phyloP scores from a whole-genome alignment of 805 yeast genomes.

The Candida dajiaensis region DNA sequence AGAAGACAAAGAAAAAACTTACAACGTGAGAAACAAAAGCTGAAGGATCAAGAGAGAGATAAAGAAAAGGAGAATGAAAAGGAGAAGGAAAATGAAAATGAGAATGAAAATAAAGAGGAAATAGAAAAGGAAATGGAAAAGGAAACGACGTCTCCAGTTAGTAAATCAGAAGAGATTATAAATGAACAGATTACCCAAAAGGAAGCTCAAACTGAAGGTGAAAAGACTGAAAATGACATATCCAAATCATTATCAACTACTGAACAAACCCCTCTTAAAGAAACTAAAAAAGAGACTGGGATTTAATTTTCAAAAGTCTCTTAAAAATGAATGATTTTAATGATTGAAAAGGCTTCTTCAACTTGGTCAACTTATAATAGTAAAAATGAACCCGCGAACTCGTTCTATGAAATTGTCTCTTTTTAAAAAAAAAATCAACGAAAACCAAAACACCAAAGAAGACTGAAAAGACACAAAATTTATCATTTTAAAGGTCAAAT shows the following conservation, averaged over 20 bases:
- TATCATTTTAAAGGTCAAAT: neutral
- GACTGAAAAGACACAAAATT: neutral
- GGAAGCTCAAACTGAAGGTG: neutral
- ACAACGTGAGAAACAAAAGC: constrained; percentile 4
- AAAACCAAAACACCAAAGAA: neutral
- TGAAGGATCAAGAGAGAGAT: neutral
- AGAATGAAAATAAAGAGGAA: no score
- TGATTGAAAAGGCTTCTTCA: no score
- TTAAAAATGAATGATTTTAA: no score
- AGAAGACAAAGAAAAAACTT: constrained; percentile 14
- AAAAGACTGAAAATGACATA: neutral
- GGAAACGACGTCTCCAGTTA: neutral
- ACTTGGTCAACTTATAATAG: no score
- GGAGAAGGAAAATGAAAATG: neutral
- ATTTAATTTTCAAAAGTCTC: no score
- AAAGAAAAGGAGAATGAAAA: neutral
- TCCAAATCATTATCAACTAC: no score
- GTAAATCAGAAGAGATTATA: neutral
- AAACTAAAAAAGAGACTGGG: neutral
- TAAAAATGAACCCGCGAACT: neutral
- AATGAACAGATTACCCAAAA: neutral
- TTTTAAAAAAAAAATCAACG: neutral
- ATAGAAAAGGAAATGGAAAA: neutral
- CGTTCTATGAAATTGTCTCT: neutral
- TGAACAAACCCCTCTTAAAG: neutral